phyloP scores from a whole-genome alignment of 2,329 filamentous ascomycete genomes.

The Sarocladium strictum region DNA sequence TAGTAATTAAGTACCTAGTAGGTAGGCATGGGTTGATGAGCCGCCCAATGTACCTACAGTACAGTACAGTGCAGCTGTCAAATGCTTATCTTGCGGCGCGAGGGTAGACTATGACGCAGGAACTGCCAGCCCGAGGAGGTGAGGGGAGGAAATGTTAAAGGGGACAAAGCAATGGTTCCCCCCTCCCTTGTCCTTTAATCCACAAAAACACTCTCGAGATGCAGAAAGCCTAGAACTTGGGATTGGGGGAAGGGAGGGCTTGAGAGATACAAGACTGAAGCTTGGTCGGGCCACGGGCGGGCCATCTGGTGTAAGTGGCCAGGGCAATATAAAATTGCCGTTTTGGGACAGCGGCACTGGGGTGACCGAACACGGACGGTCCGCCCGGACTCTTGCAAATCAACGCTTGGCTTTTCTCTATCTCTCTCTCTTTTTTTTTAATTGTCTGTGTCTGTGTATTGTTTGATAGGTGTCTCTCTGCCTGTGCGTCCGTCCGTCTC shows the following conservation, averaged over 20 bases:
- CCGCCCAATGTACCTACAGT: too few species aligned
- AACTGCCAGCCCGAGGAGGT: neutral
- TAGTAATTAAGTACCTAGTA: too few species aligned
- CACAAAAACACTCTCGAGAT: too few species aligned
- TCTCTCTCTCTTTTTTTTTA: too few species aligned
- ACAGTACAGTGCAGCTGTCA: conserved; percentile 2
- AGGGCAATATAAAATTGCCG: conserved; percentile 7
- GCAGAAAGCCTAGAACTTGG: too few species aligned
- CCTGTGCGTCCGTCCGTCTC: too few species aligned
- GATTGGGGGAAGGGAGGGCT: too few species aligned
- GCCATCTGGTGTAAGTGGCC: conserved; percentile 1
- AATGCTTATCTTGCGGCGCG: neutral
- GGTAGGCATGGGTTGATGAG: too few species aligned
- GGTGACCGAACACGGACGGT: neutral
- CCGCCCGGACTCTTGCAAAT: neutral
- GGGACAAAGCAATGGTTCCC: neutral
- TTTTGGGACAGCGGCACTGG: conserved; percentile 7
- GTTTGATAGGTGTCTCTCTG: too few species aligned
- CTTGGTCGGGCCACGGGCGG: too few species aligned
- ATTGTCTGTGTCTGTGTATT: neutral
- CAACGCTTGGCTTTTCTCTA: neutral
- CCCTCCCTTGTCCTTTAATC: neutral
- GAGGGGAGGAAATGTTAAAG: neutral
- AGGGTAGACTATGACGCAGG: conserved; percentile 1
- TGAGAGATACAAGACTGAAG: too few species aligned